Evolutionary conservation across 352 stramenopile genomes (phyloP).

Genomic region (Phytophthora pistaciae): DNA sequence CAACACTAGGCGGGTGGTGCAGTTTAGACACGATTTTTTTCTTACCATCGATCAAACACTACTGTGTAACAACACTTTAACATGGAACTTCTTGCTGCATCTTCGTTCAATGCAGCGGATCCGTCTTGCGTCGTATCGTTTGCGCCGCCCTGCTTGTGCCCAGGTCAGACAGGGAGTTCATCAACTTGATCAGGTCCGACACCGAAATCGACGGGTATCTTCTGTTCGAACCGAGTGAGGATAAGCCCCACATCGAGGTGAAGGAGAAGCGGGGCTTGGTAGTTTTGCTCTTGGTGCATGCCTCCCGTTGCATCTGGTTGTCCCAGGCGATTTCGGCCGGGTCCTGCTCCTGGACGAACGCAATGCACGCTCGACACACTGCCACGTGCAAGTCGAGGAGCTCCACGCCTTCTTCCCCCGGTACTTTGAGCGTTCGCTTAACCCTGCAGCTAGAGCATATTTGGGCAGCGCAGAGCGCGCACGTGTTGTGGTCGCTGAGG

Average conservation of each 20-base stretch:
- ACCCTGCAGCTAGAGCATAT: constrained; percentile 10
- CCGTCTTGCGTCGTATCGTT: constrained; percentile 9
- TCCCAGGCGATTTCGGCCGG: constrained; percentile 4
- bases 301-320: constrained; percentile 5
- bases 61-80: too few species aligned
- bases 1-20: neutral
- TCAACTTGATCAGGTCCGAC: constrained; percentile 7
- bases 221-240: neutral
- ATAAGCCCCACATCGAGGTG: neutral
- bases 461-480: constrained; percentile 11
- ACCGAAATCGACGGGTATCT: constrained; percentile 24
- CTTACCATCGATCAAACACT: too few species aligned
- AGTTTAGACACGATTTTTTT: neutral
- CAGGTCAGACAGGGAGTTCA: constrained; percentile 10
- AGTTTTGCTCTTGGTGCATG: neutral
- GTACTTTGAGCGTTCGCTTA: constrained; percentile 18
- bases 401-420: neutral
- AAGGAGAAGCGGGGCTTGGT: neutral
- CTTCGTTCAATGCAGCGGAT: constrained; percentile 11
- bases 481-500: constrained; percentile 6
- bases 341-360: constrained; percentile 12
- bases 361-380: constrained; percentile 8
- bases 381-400: constrained; percentile 13
- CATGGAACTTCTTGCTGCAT: neutral
- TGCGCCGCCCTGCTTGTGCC: neutral